Percentiles rank a stretch among this genome's conserved stretches.
Evolutionary conservation across 2,329 filamentous ascomycete species (phyloP).

Genomic region (Ascochyta pisi): DNA sequence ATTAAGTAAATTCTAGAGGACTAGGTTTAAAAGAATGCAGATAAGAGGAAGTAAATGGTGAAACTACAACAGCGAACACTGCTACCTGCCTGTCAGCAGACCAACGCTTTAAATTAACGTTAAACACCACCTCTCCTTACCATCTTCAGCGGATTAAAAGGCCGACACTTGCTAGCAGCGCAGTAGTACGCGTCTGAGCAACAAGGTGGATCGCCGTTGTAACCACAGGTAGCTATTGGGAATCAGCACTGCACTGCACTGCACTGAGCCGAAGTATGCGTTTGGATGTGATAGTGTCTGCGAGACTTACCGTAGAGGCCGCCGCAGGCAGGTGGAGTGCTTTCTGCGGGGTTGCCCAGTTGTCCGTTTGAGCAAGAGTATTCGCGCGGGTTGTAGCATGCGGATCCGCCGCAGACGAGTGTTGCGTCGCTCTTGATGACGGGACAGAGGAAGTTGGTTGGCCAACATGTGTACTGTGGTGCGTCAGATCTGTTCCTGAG

Average conservation of each 20-base stretch:
- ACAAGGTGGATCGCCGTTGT: neutral
- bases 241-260: neutral
- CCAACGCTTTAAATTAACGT: no score
- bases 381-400: conserved; percentile 45
- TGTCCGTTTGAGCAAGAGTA: conserved; percentile 26
- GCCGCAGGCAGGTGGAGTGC: neutral
- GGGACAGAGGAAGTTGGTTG: conserved; percentile 36
- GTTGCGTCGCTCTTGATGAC: conserved; percentile 43
- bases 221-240: neutral
- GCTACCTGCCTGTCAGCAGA: no score
- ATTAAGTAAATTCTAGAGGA: no score
- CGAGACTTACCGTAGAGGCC: conserved; percentile 1
- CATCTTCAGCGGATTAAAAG: neutral
- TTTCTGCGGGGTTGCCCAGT: neutral
- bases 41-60: no score
- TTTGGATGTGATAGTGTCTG: no score
- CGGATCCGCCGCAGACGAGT: conserved; percentile 41
- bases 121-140: neutral
- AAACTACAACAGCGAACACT: no score
- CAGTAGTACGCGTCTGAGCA: conserved; percentile 5
- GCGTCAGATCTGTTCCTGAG: no score
- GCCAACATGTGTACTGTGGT: neutral
- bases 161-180: conserved; percentile 5
- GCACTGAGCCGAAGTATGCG: no score
- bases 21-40: no score